Percentiles rank a stretch among this genome's conserved stretches.
Evolutionary conservation across 495 filamentous ascomycete species (phyloP).

Genomic region (Penicillium taxi): DNA sequence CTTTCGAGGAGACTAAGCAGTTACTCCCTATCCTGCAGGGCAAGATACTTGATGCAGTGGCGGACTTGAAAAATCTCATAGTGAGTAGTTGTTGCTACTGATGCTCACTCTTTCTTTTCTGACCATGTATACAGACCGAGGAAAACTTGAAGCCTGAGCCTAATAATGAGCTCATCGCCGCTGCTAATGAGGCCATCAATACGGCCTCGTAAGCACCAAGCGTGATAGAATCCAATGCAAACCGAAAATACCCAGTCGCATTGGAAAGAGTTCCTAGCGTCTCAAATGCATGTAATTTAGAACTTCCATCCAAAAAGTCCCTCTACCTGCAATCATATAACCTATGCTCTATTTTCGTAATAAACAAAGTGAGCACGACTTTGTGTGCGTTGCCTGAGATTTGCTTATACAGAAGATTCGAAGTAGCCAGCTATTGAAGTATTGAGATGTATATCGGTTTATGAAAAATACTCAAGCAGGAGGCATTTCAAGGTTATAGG

Average conservation of each 20-base stretch:
- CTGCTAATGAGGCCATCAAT: constrained; percentile 51
- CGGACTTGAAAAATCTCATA: constrained; percentile 57
- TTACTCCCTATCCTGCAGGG: constrained; percentile 61
- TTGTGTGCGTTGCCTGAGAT: too few relatives aligned
- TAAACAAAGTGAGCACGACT: too few relatives aligned
- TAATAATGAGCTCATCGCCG: constrained; percentile 49
- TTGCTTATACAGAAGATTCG: too few relatives aligned
- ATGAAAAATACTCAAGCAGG: too few relatives aligned
- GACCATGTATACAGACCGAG: constrained; percentile 22
- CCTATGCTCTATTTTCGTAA: constrained; percentile 29
- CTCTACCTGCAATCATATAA: too few relatives aligned
- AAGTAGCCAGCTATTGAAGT: too few relatives aligned
- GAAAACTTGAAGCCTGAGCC: constrained; percentile 41
- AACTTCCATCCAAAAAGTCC: too few relatives aligned
- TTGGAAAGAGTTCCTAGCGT: constrained; percentile 4
- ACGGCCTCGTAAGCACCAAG: constrained; percentile 52
- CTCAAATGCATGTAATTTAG: constrained; percentile 19
- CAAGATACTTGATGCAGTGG: constrained; percentile 59
- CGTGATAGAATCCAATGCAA: too few relatives aligned
- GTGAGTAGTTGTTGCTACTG: constrained; percentile 43
- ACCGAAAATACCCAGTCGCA: constrained; percentile 12
- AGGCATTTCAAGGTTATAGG: too few relatives aligned
- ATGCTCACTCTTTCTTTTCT: constrained; percentile 10
- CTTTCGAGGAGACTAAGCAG: constrained; percentile 72
- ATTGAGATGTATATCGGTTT: too few relatives aligned